Conservation (phyloP, 2,329 filamentous ascomycete genomes). For the Exophiala sideris region DNA sequence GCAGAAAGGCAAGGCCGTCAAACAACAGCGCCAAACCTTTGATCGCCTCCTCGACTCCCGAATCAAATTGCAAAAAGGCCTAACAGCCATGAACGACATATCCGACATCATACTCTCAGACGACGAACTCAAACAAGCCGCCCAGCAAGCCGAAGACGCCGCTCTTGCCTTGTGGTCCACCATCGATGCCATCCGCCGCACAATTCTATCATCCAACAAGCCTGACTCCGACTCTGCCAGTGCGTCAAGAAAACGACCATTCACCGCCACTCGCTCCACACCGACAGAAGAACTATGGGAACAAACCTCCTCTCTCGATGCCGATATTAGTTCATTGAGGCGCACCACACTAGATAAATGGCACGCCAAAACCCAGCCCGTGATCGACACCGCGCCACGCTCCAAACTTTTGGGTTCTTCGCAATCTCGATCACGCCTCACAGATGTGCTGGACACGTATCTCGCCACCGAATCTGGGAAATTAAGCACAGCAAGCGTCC, state of each 20-base stretch:
- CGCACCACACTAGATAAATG: slow-evolving; percentile 80
- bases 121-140: slow-evolving; percentile 42
- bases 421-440: slow-evolving; percentile 49
- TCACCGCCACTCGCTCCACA: slow-evolving; percentile 50
- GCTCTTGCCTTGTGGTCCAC: slow-evolving; percentile 82
- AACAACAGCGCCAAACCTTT: slow-evolving; percentile 78
- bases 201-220: slow-evolving; percentile 35
- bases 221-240: slow-evolving; percentile 20
- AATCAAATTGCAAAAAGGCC: slow-evolving; percentile 87
- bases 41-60: slow-evolving; percentile 84
- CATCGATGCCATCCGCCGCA: slow-evolving; percentile 44
- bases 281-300: slow-evolving; percentile 68
- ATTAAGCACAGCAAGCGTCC: slow-evolving; percentile 26
- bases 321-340: slow-evolving; percentile 57
- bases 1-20: slow-evolving; percentile 81
- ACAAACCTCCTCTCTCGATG: slow-evolving; percentile 65
- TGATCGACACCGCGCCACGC: slow-evolving; percentile 54
- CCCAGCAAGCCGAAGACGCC: slow-evolving; percentile 79
- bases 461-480: slow-evolving; percentile 38
- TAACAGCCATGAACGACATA: slow-evolving; percentile 77
- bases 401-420: slow-evolving; percentile 60
- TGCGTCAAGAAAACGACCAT: slow-evolving; percentile 48
- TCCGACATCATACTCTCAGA: slow-evolving; percentile 36
- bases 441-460: slow-evolving; percentile 43
- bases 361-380: slow-evolving; percentile 69